phyloP scores from a whole-genome alignment of 176 grass and related monocot species.

The Rhynchospora pubera region DNA sequence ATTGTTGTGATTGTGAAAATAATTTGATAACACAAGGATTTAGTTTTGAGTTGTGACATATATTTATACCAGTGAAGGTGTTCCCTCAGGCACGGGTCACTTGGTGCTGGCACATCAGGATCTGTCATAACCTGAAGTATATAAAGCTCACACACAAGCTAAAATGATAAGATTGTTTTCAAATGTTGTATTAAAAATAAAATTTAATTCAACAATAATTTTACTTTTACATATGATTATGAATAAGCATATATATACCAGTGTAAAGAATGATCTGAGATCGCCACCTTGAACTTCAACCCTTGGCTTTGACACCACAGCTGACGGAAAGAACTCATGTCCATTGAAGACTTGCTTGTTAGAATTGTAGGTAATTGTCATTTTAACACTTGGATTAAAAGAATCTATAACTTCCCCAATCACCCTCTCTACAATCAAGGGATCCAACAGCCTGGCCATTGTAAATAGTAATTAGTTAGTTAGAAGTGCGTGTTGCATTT shows the following conservation, averaged over 20 bases:
- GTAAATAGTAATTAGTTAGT: not conserved
- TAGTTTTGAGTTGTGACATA: too few species aligned
- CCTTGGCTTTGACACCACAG: conserved; percentile 47
- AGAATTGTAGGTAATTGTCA: conserved; percentile 60
- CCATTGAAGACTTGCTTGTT: conserved; percentile 90
- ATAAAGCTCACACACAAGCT: not conserved
- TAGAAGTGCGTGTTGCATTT: conserved; percentile 2
- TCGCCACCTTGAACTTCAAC: conserved; percentile 83
- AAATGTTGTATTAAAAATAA: too few species aligned
- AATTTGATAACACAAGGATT: not conserved
- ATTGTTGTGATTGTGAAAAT: not conserved
- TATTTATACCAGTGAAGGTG: conserved; percentile 77
- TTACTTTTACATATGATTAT: not conserved
- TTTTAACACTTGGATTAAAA: conserved; percentile 69
- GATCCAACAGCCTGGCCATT: conserved; percentile 70
- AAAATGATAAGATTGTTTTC: not conserved
- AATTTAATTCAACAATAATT: too few species aligned
- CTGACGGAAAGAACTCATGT: conserved; percentile 82
- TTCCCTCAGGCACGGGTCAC: conserved; percentile 84
- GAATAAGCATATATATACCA: conserved; percentile 31
- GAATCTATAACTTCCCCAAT: conserved; percentile 92
- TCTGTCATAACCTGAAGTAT: conserved; percentile 82
- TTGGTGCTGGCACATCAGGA: conserved; percentile 84
- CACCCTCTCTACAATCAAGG: conserved; percentile 73
- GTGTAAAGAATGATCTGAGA: conserved; percentile 81